phyloP scores from a whole-genome alignment of 306 rosid species.

The Quercus gilva region DNA sequence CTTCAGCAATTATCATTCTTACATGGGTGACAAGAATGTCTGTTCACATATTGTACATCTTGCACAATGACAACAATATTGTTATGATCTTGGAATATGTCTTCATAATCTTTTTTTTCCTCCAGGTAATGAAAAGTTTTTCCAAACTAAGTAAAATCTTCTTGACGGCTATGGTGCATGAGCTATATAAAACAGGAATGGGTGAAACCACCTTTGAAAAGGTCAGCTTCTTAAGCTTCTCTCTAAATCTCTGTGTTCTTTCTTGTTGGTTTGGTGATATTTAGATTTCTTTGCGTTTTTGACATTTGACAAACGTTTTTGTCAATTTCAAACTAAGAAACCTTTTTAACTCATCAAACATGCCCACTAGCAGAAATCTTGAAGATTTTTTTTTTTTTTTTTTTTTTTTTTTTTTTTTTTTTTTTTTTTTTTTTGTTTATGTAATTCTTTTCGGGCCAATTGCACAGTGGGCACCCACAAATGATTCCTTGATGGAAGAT shows the following conservation, averaged over 20 bases:
- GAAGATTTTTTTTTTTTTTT: not conserved
- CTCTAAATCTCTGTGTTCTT: conserved; percentile 1
- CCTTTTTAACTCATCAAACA: not conserved
- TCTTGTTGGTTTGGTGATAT: not conserved
- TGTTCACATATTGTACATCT: conserved; percentile 10
- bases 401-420: not conserved
- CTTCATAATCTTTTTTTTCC: conserved; percentile 7
- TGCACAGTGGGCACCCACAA: not conserved
- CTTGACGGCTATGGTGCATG: conserved; percentile 90
- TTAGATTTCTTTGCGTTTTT: conserved; percentile 12
- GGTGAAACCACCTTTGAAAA: conserved; percentile 90
- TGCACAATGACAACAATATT: conserved; percentile 8
- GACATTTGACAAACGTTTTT: not conserved
- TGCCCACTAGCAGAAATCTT: not conserved
- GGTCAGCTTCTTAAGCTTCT: conserved; percentile 50
- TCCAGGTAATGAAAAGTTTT: conserved; percentile 80
- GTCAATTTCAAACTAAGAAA: not conserved
- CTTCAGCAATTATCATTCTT: not conserved
- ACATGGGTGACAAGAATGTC: not conserved
- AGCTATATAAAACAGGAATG: conserved; percentile 90
- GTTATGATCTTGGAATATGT: conserved; percentile 3
- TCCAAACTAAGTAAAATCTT: conserved; percentile 72
- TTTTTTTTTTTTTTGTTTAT: not conserved
- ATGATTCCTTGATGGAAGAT: not conserved
- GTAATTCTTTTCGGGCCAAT: not conserved